A percentile compares a stretch with the other conserved stretches of the same genome.
Evolutionary conservation across 164 flowering plant species (phyloP).

Genomic region (Aristolochia californica): DNA sequence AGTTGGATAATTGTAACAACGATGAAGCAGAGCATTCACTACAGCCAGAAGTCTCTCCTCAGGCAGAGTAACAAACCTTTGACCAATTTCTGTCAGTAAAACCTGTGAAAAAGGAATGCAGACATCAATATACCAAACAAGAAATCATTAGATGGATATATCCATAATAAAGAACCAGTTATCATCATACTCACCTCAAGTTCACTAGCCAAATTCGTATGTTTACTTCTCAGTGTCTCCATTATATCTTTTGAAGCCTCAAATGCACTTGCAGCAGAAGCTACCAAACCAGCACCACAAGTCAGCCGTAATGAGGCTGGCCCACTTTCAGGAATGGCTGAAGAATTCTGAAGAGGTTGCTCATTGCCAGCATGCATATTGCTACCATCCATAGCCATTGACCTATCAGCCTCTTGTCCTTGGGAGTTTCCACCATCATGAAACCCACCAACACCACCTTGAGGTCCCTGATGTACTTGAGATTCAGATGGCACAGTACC

Average conservation of each 20-base stretch:
- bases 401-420: slow-evolving; percentile 77
- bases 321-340: slow-evolving; percentile 47
- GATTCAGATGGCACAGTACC: slow-evolving; percentile 33
- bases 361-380: slow-evolving; percentile 45
- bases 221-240: slow-evolving; percentile 97
- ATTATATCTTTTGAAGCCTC: slow-evolving; percentile 97
- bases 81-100: slow-evolving; percentile 93
- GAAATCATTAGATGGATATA: background rate
- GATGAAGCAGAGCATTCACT: slow-evolving; percentile 93
- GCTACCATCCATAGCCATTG: slow-evolving; percentile 43
- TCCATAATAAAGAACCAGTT: background rate
- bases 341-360: slow-evolving; percentile 50
- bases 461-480: slow-evolving; percentile 60
- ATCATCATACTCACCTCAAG: slow-evolving; percentile 60
- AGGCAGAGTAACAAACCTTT: slow-evolving; percentile 92
- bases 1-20: slow-evolving; percentile 97
- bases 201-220: slow-evolving; percentile 87
- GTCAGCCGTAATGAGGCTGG: slow-evolving; percentile 60
- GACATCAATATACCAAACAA: background rate
- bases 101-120: slow-evolving; percentile 31
- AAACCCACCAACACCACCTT: slow-evolving; percentile 41
- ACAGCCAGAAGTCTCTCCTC: slow-evolving; percentile 98
- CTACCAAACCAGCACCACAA: slow-evolving; percentile 51
- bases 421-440: slow-evolving; percentile 78
- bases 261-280: slow-evolving; percentile 83